Evolutionary conservation across 2,329 filamentous ascomycete species (phyloP), one percentile per base, ranked within the genome.

Genomic region (Cordyceps militaris): DNA sequence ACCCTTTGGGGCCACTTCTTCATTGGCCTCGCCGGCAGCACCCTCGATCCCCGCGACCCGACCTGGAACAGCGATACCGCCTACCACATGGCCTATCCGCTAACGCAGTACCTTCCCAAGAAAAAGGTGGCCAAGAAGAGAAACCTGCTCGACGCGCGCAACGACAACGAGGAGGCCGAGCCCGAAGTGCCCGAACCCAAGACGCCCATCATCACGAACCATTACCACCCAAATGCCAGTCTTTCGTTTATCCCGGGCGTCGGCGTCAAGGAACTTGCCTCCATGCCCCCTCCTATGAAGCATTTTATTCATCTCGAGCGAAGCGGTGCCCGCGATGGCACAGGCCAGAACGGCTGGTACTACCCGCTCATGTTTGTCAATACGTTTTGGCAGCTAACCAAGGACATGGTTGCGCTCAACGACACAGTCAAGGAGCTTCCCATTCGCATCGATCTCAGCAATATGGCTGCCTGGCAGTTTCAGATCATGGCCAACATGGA

Each of bases 1-100:
- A 97, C 93, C 1, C 81, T 99, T 10, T 97, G 90, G 85, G 93
- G 89, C 2, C 94, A 99, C 71, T 95, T 97, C 73, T 96, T 91
- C 66, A 77, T 97, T 60, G 90, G 85, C 11, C 82, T 96, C 63
- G 76, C 85, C 10, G 93, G 92, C 55, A 82, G 83, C 59, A 79
- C 82, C 57, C 76, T 96, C 32, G 93, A 97, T 66, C 93, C 93
- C 3, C 80, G 80, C 10, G 80, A 83, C 57, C 76, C 84, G 1
- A 79, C 79, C 59, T 99, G 90, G 70, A 88, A 95, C 69, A 75
- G 84, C 0, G 79, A 81, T 9, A 87, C 83, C 60, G 92, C 94
- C 3, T 91, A 91, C 67, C 85, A 95, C 70, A 96, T 96, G 69
- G 78, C 85, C 50, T 87, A 89, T 63, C 91, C 93, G 3, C 73